Percentiles rank a stretch among this genome's conserved stretches.
Evolutionary conservation across 768 basidiomycete species (phyloP).

Genomic region (Tylopilus felleus): DNA sequence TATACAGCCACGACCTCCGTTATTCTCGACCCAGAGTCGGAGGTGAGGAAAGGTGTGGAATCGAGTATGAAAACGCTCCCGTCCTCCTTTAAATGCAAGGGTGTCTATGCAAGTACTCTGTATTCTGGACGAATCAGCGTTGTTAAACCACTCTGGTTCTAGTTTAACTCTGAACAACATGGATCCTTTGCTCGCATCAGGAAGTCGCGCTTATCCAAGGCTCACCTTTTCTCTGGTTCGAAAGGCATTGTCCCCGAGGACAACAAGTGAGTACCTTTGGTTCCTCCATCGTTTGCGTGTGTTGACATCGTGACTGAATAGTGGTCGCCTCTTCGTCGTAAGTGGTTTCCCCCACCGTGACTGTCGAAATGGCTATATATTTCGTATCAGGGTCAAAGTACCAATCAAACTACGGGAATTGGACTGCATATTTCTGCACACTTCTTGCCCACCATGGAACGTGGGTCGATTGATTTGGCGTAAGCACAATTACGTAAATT

Average conservation of each 20-base stretch:
- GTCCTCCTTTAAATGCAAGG: constrained; percentile 6
- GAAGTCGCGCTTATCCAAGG: background rate
- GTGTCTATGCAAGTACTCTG: constrained; percentile 2
- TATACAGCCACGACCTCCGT: constrained; percentile 8
- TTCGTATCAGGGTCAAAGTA: constrained; percentile 69
- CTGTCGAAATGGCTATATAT: background rate
- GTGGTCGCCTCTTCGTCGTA: constrained; percentile 17
- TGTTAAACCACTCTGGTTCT: background rate
- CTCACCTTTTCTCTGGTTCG: no score
- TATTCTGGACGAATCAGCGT: background rate
- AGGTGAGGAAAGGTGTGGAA: constrained; percentile 8
- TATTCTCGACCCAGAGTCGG: background rate
- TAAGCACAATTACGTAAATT: constrained; percentile 44
- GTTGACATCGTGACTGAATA: background rate
- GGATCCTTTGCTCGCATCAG: background rate
- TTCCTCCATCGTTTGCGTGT: background rate
- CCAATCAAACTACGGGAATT: constrained; percentile 85
- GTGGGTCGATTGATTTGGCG: constrained; percentile 88
- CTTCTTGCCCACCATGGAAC: constrained; percentile 94
- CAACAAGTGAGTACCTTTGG: background rate
- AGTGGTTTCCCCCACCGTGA: background rate
- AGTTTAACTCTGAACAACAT: constrained; percentile 13
- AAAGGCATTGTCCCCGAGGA: constrained; percentile 5
- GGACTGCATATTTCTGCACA: constrained; percentile 64
- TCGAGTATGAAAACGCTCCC: constrained; percentile 8